Base-by-base conservation (phyloP, 306 rosid genomes). In the Inga laurina region DNA sequence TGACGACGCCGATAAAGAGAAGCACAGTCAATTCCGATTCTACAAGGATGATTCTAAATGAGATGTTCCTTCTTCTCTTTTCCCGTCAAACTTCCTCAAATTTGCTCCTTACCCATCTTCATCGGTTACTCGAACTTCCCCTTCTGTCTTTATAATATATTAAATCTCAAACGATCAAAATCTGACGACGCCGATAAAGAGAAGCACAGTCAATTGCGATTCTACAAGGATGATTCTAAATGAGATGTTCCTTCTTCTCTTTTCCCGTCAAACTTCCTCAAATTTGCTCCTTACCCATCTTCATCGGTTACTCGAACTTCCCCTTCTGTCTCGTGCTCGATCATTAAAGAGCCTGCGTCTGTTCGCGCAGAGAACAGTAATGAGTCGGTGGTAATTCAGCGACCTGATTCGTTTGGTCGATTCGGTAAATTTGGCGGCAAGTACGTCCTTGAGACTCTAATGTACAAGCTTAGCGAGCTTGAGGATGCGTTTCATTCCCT, bases 361-460 rank as follows among this genome's bases (percentile, higher is more conserved):
- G 84, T 82, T 43, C 70, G 77, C 3, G 78, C 77, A 9, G 67
- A 84, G 70, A 27, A 13, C 19, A 71, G 13, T 1, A 84, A 85
- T 80, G 91, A 90, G 79, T 68, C 89, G 41, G 61, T 65, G 27
- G 22, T 24, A 41, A 77, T 49, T 11, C 94, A 77, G 76, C 82
- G 98, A 65, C 99, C 99, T 61, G 99, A 96, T 91, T 88, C 98
- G 0, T 91, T 94, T 61, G 99, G 99, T 0, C 89, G 98, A 30
- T 96, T 91, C 79, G 99, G 99, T 0, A 90, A 85, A 69, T 96
- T 89, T 76, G 99, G 99, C 3, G 99, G 99, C 3, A 96, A 96
- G 62, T 96, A 96, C 61, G 99, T 96, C 30, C 99, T 98, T 35
- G 99, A 96, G 56, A 96, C 99, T 70, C 86, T 96, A 32, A 96